These are phyloP conservation scores for Hanseniaspora taiwanica DNA, from an alignment of 805 yeast species.

Conservation along the genomic window DNA sequence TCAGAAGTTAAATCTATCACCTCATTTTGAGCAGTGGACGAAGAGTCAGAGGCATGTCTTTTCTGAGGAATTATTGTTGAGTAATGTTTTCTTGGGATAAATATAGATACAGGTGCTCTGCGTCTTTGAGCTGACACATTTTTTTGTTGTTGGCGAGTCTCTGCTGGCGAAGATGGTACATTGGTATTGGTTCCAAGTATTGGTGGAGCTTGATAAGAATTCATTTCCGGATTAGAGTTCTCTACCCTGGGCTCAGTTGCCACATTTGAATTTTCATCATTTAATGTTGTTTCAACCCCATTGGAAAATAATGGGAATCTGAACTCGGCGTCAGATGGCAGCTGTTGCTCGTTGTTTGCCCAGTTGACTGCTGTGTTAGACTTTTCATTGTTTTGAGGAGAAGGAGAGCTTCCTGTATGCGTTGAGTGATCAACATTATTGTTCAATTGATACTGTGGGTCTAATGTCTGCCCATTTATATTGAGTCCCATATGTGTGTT, in stretches of 20 bases:
- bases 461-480: neutral
- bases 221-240: neutral
- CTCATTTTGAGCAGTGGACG: conserved; percentile 4
- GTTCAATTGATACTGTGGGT: no score
- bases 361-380: no score
- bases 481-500: neutral
- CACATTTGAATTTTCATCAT: neutral
- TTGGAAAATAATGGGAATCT: neutral
- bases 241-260: neutral
- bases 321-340: no score
- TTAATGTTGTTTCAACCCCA: neutral
- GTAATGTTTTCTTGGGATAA: conserved; percentile 21
- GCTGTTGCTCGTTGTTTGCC: no score
- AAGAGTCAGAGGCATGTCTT: conserved; percentile 8
- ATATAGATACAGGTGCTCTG: conserved; percentile 18
- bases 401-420: neutral
- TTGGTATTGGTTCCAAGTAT: neutral
- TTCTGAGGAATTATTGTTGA: conserved; percentile 17
- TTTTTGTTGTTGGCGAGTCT: neutral
- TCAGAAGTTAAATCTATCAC: conserved; percentile 19
- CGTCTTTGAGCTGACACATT: conserved; percentile 3
- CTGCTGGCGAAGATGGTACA: neutral
- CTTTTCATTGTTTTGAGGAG: no score
- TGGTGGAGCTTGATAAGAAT: no score
- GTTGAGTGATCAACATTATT: neutral